These are phyloP conservation scores for Rhizophagus prolifer DNA, from an alignment of 192 early-diverging fungal species.

Conservation along the genomic window DNA sequence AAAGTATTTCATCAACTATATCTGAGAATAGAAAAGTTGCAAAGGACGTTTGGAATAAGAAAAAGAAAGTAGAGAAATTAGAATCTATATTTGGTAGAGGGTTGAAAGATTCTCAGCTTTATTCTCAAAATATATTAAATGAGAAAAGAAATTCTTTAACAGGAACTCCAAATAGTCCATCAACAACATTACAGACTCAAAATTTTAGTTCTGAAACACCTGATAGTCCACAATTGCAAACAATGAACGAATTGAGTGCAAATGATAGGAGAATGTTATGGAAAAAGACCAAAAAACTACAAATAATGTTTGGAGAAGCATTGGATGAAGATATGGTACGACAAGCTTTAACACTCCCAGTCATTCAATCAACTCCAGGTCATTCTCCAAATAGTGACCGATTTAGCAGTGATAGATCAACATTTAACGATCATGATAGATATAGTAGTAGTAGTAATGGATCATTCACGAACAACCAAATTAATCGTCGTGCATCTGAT, in stretches of 20 bases:
- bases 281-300: constrained; percentile 43
- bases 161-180: background rate
- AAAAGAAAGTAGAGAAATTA: constrained; percentile 27
- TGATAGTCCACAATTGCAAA: background rate
- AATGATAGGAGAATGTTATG: constrained; percentile 36
- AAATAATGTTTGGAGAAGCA: constrained; percentile 37
- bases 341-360: constrained; percentile 34
- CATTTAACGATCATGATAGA: background rate
- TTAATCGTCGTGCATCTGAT: constrained; percentile 26
- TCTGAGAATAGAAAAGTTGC: constrained; percentile 10
- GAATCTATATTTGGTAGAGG: constrained; percentile 27
- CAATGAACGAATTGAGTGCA: constrained; percentile 36
- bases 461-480: background rate
- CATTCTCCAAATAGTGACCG: background rate
- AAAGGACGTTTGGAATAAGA: constrained; percentile 24
- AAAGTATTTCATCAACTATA: constrained; percentile 2
- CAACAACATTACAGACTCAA: background rate
- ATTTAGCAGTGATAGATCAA: background rate
- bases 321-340: constrained; percentile 38
- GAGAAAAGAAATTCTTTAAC: background rate
- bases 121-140: constrained; percentile 17
- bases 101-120: constrained; percentile 24
- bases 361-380: background rate
- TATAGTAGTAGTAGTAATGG: background rate
- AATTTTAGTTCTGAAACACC: background rate